phyloP scores from a whole-genome alignment of 2,329 filamentous ascomycete genomes.

The Pleomassaria siparia region DNA sequence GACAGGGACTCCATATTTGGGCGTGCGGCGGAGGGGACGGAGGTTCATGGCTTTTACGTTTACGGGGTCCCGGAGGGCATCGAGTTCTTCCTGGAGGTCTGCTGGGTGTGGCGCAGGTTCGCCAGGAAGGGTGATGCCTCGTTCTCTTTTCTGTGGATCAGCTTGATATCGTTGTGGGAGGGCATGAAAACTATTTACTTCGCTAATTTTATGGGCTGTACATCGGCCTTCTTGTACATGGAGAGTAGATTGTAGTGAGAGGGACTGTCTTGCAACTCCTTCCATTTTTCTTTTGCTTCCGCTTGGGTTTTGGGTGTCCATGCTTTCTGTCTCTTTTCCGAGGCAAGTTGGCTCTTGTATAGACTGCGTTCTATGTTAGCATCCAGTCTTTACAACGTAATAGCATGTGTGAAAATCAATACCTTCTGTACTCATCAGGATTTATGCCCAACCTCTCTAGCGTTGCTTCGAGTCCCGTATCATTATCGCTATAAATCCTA shows the following conservation, averaged over 20 bases:
- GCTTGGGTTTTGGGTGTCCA: constrained; percentile 34
- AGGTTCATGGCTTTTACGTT: constrained; percentile 85
- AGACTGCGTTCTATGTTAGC: constrained; percentile 23
- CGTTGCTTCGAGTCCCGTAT: constrained; percentile 27
- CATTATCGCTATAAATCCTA: constrained; percentile 21
- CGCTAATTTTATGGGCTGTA: constrained; percentile 39
- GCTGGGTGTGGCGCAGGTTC: constrained; percentile 31
- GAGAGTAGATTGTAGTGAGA: constrained; percentile 33
- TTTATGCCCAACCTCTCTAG: constrained; percentile 32
- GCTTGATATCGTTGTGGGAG: constrained; percentile 6
- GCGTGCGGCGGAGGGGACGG: constrained; percentile 74
- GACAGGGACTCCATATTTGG: constrained; percentile 75
- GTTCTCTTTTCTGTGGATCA: constrained; percentile 22
- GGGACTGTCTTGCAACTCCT: constrained; percentile 31
- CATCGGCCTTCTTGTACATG: constrained; percentile 34
- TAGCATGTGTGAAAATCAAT: constrained; percentile 5
- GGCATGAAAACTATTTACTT: constrained; percentile 24
- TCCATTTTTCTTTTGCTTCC: constrained; percentile 31
- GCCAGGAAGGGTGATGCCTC: constrained; percentile 34
- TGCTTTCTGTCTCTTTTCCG: constrained; percentile 18
- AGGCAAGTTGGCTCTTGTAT: constrained; percentile 26
- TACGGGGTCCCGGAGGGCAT: constrained; percentile 57
- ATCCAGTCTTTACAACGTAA: background rate
- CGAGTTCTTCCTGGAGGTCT: constrained; percentile 33
- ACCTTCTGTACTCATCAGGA: constrained; percentile 32